Conservation (phyloP, 192 early-diverging fungal genomes). For the Pilaira anomala region DNA sequence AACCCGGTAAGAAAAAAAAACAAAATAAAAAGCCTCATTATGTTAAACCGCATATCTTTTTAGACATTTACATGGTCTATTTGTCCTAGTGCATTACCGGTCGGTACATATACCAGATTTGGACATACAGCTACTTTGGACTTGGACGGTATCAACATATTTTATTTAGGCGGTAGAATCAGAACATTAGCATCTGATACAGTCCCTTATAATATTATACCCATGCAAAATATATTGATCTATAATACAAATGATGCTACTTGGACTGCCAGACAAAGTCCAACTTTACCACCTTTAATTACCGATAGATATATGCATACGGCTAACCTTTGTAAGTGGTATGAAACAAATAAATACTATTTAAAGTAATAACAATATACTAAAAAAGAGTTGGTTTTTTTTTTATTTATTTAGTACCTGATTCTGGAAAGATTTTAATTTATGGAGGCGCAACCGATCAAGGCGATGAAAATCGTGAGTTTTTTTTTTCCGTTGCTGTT, state of each 20-base stretch:
- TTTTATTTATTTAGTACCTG: slow-evolving; percentile 7
- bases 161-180: slow-evolving; percentile 4
- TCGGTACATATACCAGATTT: background rate
- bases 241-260: background rate
- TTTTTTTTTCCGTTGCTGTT: background rate
- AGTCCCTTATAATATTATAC: background rate
- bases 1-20: slow-evolving; percentile 3
- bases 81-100: background rate
- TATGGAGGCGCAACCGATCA: slow-evolving; percentile 5
- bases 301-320: background rate
- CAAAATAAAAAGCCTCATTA: no score
- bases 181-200: no score
- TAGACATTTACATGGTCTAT: background rate
- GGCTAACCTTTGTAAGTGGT: background rate
- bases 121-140: slow-evolving; percentile 9
- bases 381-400: background rate
- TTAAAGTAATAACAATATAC: no score
- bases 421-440: slow-evolving; percentile 8
- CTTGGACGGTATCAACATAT: background rate
- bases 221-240: slow-evolving; percentile 1
- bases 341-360: background rate
- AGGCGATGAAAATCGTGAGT: background rate
- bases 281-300: background rate
- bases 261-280: background rate
- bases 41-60: no score